Conservation (phyloP, 805 yeast species). For the Myxozyma neglecta region DNA sequence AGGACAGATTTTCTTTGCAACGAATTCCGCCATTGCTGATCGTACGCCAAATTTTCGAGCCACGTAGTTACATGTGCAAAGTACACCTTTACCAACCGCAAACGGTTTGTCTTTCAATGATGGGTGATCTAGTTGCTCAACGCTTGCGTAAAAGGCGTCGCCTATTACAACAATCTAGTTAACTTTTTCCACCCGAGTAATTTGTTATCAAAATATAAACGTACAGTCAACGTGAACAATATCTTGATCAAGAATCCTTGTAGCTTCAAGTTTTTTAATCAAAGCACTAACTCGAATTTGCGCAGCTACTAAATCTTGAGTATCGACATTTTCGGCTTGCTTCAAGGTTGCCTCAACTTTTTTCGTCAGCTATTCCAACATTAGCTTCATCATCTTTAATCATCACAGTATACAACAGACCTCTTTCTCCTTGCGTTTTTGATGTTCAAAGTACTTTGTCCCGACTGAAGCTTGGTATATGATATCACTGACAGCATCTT, state of each 20-base stretch:
- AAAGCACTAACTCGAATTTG: constrained; percentile 8
- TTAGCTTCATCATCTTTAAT: background rate
- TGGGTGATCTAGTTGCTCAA: constrained; percentile 63
- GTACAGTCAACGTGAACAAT: constrained; percentile 36
- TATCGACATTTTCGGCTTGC: constrained; percentile 13
- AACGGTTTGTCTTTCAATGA: constrained; percentile 60
- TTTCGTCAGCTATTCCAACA: constrained; percentile 10
- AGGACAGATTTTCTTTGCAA: constrained; percentile 68
- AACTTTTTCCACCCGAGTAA: background rate
- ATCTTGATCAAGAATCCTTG: constrained; percentile 30
- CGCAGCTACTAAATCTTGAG: constrained; percentile 26
- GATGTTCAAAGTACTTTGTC: constrained; percentile 33
- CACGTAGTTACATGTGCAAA: constrained; percentile 67
- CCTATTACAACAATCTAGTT: constrained; percentile 8
- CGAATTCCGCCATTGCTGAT: constrained; percentile 88
- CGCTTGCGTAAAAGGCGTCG: constrained; percentile 93
- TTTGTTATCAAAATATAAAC: background rate
- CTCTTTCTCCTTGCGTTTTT: constrained; percentile 26
- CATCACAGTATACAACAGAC: background rate
- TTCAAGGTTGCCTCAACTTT: constrained; percentile 15
- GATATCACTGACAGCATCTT: constrained; percentile 28
- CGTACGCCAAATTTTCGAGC: constrained; percentile 75
- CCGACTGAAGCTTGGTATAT: constrained; percentile 34
- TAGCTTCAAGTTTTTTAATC: constrained; percentile 16
- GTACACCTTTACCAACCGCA: constrained; percentile 69